Evolutionary conservation across 805 yeast genomes (phyloP).

Genomic region (Pichia eremophila): DNA sequence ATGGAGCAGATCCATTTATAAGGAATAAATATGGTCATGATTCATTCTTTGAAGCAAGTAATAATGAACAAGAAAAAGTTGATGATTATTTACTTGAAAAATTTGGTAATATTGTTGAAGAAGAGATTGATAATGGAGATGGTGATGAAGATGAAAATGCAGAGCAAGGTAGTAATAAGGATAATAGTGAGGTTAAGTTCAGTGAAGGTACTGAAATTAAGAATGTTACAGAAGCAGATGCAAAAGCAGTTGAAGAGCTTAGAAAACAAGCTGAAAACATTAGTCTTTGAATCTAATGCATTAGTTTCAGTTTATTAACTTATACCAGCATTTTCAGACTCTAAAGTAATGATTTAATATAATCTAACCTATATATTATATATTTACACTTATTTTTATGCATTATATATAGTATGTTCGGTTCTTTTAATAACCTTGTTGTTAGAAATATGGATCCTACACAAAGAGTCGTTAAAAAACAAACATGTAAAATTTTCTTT

Average conservation of each 20-base stretch:
- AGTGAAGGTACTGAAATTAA: slow-evolving; percentile 45
- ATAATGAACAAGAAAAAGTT: slow-evolving; percentile 61
- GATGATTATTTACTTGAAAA: slow-evolving; percentile 69
- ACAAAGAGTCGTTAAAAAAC: too few species aligned
- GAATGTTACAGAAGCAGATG: slow-evolving; percentile 37
- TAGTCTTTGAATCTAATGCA: background rate
- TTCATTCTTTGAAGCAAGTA: slow-evolving; percentile 82
- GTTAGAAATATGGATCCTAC: too few species aligned
- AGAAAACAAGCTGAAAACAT: slow-evolving; percentile 23
- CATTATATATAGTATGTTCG: too few species aligned
- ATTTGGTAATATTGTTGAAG: slow-evolving; percentile 53
- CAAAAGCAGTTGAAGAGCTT: slow-evolving; percentile 30
- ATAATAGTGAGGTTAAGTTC: slow-evolving; percentile 22
- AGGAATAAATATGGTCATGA: slow-evolving; percentile 76
- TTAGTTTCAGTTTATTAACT: too few species aligned
- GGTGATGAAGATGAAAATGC: slow-evolving; percentile 24
- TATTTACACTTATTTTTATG: too few species aligned
- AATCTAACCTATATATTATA: too few species aligned
- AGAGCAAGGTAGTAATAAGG: slow-evolving; percentile 25
- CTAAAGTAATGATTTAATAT: too few species aligned
- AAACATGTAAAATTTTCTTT: too few species aligned
- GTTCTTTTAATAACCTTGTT: too few species aligned
- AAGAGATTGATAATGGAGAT: slow-evolving; percentile 35
- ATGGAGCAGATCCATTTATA: slow-evolving; percentile 70
- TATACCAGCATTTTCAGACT: too few species aligned